A percentile compares a stretch with the other conserved stretches of the same genome.
phyloP scores from a whole-genome alignment of 306 rosid genomes.

The apple (Malus domestica) region DNA sequence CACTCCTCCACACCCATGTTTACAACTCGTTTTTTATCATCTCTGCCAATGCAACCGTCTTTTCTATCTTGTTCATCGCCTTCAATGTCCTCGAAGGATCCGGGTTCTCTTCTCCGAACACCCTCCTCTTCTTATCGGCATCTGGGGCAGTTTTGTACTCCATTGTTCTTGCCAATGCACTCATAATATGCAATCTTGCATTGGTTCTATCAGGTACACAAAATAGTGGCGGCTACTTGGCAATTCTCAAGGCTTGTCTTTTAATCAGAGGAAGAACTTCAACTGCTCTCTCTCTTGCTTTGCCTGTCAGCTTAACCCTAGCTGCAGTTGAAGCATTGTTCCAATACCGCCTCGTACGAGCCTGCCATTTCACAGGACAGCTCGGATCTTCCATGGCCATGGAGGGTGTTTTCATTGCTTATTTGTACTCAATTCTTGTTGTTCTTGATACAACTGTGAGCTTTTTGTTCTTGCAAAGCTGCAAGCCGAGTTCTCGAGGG shows the following conservation, averaged over 20 bases:
- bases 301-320: constrained; percentile 57
- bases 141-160: constrained; percentile 75
- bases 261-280: constrained; percentile 61
- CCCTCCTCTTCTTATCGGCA: constrained; percentile 48
- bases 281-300: constrained; percentile 65
- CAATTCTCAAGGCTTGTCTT: constrained; percentile 65
- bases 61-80: constrained; percentile 54
- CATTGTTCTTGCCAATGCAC: constrained; percentile 70
- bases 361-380: constrained; percentile 26
- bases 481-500: constrained; percentile 23
- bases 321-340: constrained; percentile 82
- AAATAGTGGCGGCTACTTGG: constrained; percentile 52
- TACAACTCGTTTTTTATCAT: constrained; percentile 61
- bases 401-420: constrained; percentile 68
- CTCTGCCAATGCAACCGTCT: constrained; percentile 67
- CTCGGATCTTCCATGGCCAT: constrained; percentile 30
- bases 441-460: constrained; percentile 68
- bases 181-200: constrained; percentile 62
- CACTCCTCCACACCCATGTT: constrained; percentile 49
- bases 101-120: constrained; percentile 35
- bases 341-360: constrained; percentile 59
- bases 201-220: constrained; percentile 65
- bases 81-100: constrained; percentile 45
- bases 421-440: constrained; percentile 64
- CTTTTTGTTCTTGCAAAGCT: constrained; percentile 60